Evolutionary conservation across 2,329 filamentous ascomycete genomes (phyloP), one percentile per base, ranked within the genome.

Genomic region (Dactylella cylindrospora): DNA sequence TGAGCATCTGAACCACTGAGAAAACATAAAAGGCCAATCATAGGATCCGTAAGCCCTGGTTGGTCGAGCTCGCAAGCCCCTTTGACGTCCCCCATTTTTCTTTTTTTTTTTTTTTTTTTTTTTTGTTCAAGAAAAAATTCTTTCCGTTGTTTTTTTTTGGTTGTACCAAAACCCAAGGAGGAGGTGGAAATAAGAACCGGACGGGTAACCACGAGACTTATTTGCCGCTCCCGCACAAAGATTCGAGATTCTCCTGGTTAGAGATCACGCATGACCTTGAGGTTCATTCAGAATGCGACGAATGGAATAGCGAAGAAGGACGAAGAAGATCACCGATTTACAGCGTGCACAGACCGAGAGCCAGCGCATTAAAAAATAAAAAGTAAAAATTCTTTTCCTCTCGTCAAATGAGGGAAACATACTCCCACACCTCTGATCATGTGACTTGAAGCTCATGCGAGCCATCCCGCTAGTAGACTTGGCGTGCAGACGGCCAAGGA

Each of bases 401-500:
- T 25, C 19, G 22, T 29, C 3, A 20, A 40, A 47, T 49, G 49
- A 50, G 57, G 47, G 40, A 47, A 61, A 61, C 22, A 15, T 20
- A 28, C 17, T 49, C 44, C 57, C 49, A 53, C 49, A 54, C 57
- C 25, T 31, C 3, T 15, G 38, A n/a, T 62, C 57, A 62, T 62
- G 57, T 62, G 57, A 62, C 57, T 47, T 62, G 47, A 54, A 49
- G 29, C 54, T 62, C 57, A 62, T 62, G 57, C 57, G 57, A 62
- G 57, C 49, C 57, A 62, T 62, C 57, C 57, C 57, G 57, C 49
- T 62, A 62, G 49, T 54, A 26, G 57, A 17, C 57, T 62, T 62
- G 57, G 57, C 57, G 28, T 49, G 43, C 49, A 62, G 20, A 39
- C 44, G 25, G 36, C 31, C 55, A 54, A 44, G 49, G 46, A 36